Base-by-base conservation (phyloP, 1,139 yeast genomes). In the Candida pseudoviswanathii region DNA sequence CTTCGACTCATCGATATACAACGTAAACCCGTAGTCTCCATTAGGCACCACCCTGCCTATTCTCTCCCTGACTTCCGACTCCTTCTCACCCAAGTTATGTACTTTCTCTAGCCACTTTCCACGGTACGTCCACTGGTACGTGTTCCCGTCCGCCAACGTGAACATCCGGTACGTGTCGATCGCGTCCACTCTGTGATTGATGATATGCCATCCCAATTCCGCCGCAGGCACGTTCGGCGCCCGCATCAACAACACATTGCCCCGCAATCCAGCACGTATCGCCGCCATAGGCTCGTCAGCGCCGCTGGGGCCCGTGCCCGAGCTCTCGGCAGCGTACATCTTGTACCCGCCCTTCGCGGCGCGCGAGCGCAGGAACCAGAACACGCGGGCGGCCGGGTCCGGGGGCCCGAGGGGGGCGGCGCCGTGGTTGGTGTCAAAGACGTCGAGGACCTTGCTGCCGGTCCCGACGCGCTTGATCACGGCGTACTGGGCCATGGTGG, bases 271-370 rank as follows among this genome's bases (percentile, higher is more conserved):
- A 0, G 86, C 87, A 49, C 86, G 70, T 31, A 82, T 58, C 7
- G 81, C 74, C 5, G 85, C 86, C 45, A 81, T 77, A 0, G 86
- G 85, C 54, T 78, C 79, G 51, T 79, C 82, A 56, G 73, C 76
- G 3, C 80, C 82, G 25, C 71, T 58, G 36, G 69, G 67, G 3
- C 80, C 80, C 0, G 80, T 75, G 2, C 65, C 68, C 40, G 60
- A 52, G 34, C 73, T 65, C 11, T 61, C 67, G 3, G 72, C 64
- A 4, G 80, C 74, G 56, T 70, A 82, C 81, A 82, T 75, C 58
- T 75, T 81, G 64, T 82, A 82, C 2, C 85, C 84, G 43, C 87
- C 86, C 62, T 82, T 82, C 42, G 82, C 86, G 3, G 86, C 85
- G 53, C 86, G 70, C 7, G 86, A 81, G 54, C 86, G 71, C 11